Conservation (phyloP, 495 filamentous ascomycete species). For the Podospora didyma region DNA sequence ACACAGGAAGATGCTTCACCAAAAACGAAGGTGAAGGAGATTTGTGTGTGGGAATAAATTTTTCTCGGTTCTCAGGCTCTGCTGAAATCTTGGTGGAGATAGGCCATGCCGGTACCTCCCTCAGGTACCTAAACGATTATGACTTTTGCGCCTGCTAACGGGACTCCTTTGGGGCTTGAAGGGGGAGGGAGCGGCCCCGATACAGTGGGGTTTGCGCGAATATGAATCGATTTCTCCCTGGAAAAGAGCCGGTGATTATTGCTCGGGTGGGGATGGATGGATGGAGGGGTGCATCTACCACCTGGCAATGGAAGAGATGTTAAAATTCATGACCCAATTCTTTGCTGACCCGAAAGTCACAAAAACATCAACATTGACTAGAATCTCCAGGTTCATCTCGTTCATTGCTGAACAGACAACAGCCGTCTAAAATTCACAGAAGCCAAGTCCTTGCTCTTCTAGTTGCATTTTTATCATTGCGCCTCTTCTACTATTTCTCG, state of each 20-base stretch:
- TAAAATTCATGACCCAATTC: constrained; percentile 1
- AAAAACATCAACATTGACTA: constrained; percentile 1
- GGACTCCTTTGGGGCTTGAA: background rate
- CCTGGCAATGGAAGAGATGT: too few relatives aligned
- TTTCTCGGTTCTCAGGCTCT: constrained; percentile 27
- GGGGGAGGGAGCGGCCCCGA: constrained; percentile 4
- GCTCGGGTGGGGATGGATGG: background rate
- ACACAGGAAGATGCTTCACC: constrained; percentile 17
- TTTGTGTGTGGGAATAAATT: constrained; percentile 38
- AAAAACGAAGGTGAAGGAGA: constrained; percentile 25
- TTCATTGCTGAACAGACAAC: too few relatives aligned
- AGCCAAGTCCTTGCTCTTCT: too few relatives aligned
- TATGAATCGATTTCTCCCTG: constrained; percentile 8
- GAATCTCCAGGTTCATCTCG: background rate
- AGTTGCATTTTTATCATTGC: too few relatives aligned
- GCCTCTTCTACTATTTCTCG: too few relatives aligned
- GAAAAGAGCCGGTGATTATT: background rate
- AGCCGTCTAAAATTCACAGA: too few relatives aligned
- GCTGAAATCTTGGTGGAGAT: constrained; percentile 31
- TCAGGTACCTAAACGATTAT: constrained; percentile 20
- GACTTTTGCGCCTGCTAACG: constrained; percentile 7
- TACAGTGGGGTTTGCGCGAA: constrained; percentile 30
- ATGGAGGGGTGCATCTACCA: background rate
- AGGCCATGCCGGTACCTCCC: constrained; percentile 15
- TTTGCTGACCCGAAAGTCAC: constrained; percentile 1